Evolutionary conservation across 2,329 filamentous ascomycete species (phyloP).

Genomic region (Pestalotiopsis sp.): DNA sequence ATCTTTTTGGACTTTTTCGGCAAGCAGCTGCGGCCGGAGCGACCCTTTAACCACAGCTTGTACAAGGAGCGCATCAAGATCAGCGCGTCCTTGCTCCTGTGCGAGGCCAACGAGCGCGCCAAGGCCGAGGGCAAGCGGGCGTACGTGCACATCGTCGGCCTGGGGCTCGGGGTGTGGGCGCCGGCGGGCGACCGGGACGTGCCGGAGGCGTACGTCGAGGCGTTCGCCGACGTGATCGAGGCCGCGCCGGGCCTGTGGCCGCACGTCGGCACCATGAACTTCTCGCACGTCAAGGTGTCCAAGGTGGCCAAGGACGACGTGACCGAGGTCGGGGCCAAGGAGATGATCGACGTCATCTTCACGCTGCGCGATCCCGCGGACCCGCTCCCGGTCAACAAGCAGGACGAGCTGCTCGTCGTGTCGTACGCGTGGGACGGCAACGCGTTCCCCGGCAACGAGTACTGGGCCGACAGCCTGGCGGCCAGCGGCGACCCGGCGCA

Average conservation of each 20-base stretch:
- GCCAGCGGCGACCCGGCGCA: conserved; percentile 35
- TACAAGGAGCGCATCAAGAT: conserved; percentile 32
- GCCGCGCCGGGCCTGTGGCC: conserved; percentile 15
- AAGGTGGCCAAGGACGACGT: not conserved
- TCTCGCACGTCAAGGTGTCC: conserved; percentile 23
- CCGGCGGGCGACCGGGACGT: conserved; percentile 16
- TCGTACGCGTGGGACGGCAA: conserved; percentile 38
- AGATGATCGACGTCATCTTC: conserved; percentile 25
- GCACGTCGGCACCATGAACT: conserved; percentile 28
- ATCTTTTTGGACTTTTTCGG: conserved; percentile 28
- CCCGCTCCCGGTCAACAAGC: conserved; percentile 20
- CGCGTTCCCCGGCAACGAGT: conserved; percentile 36
- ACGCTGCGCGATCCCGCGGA: conserved; percentile 27
- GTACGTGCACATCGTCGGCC: conserved; percentile 34
- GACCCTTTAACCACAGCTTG: conserved; percentile 22
- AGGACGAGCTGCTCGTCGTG: conserved; percentile 29
- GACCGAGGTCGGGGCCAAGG: not conserved
- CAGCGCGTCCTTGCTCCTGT: conserved; percentile 28
- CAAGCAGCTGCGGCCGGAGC: not conserved
- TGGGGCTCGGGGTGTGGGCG: conserved; percentile 34
- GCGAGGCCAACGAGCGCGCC: conserved; percentile 32
- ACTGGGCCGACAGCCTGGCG: conserved; percentile 25
- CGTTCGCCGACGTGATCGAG: conserved; percentile 21
- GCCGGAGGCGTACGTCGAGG: conserved; percentile 21
- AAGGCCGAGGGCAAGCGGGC: conserved; percentile 22